These are phyloP conservation scores for Aspergillus chevalieri DNA, from an alignment of 2,329 filamentous ascomycete genomes.

Conservation along the genomic window DNA sequence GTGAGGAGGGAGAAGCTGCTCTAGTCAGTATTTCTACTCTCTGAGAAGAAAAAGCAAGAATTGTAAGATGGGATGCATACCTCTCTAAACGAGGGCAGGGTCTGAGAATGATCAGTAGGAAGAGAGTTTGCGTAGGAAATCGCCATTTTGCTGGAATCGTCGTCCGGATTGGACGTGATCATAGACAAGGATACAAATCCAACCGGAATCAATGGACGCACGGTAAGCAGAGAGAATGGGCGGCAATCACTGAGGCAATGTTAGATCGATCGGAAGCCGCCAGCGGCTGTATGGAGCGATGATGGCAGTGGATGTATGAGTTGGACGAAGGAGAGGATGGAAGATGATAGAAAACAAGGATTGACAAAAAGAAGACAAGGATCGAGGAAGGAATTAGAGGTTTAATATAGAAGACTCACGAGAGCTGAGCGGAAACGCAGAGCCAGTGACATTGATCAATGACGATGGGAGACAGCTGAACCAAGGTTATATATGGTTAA, in stretches of 20 bases:
- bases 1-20: conserved; percentile 34
- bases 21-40: conserved; percentile 7
- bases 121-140: conserved; percentile 33
- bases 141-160: conserved; percentile 32
- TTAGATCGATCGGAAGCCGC: conserved; percentile 6
- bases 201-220: neutral
- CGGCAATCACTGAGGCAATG: neutral
- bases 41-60: neutral
- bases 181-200: conserved; percentile 22
- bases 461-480: conserved; percentile 22
- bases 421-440: conserved; percentile 7
- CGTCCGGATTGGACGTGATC: conserved; percentile 29
- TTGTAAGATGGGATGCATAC: conserved; percentile 14
- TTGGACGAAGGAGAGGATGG: neutral
- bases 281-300: neutral
- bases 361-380: conserved; percentile 1
- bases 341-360: conserved; percentile 1
- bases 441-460: conserved; percentile 16
- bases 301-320: neutral
- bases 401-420: conserved; percentile 3
- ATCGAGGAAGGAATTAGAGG: neutral
- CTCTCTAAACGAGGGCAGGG: conserved; percentile 35
- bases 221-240: neutral
- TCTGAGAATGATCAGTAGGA: conserved; percentile 26
- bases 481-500: conserved; percentile 11